phyloP scores from a whole-genome alignment of 768 basidiomycete genomes.

The Amanita fuliginea region DNA sequence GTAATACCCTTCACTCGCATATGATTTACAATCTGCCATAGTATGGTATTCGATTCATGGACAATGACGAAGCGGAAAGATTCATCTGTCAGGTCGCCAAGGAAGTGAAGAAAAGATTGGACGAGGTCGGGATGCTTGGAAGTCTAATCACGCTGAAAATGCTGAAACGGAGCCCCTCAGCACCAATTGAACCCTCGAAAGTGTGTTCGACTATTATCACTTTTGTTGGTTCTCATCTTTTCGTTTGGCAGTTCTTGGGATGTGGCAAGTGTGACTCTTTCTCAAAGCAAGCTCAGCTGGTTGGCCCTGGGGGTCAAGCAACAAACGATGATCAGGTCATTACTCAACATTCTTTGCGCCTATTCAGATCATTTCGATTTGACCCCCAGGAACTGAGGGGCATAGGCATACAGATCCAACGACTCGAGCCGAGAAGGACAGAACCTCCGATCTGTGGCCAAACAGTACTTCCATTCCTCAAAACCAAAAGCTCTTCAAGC shows the following conservation, averaged over 20 bases:
- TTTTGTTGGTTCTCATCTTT: neutral
- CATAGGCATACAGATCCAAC: slow-evolving; percentile 84
- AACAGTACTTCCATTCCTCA: slow-evolving; percentile 45
- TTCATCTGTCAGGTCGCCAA: slow-evolving; percentile 70
- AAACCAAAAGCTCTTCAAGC: neutral
- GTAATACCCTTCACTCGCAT: neutral
- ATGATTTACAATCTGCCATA: slow-evolving; percentile 16
- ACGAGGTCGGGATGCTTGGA: slow-evolving; percentile 59
- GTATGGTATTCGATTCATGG: slow-evolving; percentile 94
- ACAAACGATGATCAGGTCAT: slow-evolving; percentile 68
- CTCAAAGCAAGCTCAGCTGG: slow-evolving; percentile 59
- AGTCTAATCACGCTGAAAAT: slow-evolving; percentile 76
- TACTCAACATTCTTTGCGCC: slow-evolving; percentile 64
- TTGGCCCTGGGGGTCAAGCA: slow-evolving; percentile 49
- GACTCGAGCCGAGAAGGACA: slow-evolving; percentile 47
- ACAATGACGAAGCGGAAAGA: slow-evolving; percentile 65
- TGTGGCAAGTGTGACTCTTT: slow-evolving; percentile 80
- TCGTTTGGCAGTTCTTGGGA: slow-evolving; percentile 62
- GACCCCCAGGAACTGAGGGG: slow-evolving; percentile 86
- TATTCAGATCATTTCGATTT: slow-evolving; percentile 64
- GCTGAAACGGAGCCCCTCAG: slow-evolving; percentile 76
- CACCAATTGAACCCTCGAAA: slow-evolving; percentile 87
- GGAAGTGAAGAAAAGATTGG: slow-evolving; percentile 66
- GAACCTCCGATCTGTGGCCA: slow-evolving; percentile 34
- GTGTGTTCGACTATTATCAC: slow-evolving; percentile 24